phyloP scores from a whole-genome alignment of 306 rosid genomes.

The Gastrolobium bilobum region DNA sequence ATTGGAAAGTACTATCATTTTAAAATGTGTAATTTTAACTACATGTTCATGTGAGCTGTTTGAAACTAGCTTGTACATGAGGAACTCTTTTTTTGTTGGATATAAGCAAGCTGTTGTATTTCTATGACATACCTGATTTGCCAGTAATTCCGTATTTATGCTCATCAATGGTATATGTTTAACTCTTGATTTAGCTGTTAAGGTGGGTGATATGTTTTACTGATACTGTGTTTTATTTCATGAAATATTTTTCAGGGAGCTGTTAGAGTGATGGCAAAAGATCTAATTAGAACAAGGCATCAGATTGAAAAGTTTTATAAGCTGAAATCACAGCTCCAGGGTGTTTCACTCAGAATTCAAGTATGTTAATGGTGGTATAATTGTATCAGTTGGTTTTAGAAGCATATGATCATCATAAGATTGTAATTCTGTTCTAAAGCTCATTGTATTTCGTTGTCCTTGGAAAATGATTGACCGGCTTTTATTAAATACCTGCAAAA shows the following conservation, averaged over 20 bases:
- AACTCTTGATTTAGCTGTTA: conserved; percentile 9
- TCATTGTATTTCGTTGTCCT: conserved; percentile 10
- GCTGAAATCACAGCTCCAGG: conserved; percentile 95
- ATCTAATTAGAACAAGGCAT: conserved; percentile 91
- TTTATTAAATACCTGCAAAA: neutral
- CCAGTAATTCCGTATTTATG: neutral
- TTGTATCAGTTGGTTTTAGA: conserved; percentile 1
- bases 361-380: conserved; percentile 49
- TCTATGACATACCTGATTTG: conserved; percentile 4
- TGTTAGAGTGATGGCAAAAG: conserved; percentile 92
- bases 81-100: conserved; percentile 1
- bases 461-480: neutral
- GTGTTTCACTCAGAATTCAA: conserved; percentile 90
- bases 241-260: conserved; percentile 74
- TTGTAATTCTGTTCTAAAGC: neutral
- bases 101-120: neutral
- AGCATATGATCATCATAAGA: conserved; percentile 7
- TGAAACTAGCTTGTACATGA: conserved; percentile 20
- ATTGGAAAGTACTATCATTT: neutral
- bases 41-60: conserved; percentile 11
- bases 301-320: conserved; percentile 90
- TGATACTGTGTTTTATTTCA: conserved; percentile 38
- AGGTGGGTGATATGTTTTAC: neutral
- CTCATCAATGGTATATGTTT: neutral
- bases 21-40: conserved; percentile 11